These are phyloP conservation scores for Colletotrichum lini DNA, from an alignment of 2,329 filamentous ascomycete species.

Conservation along the genomic window DNA sequence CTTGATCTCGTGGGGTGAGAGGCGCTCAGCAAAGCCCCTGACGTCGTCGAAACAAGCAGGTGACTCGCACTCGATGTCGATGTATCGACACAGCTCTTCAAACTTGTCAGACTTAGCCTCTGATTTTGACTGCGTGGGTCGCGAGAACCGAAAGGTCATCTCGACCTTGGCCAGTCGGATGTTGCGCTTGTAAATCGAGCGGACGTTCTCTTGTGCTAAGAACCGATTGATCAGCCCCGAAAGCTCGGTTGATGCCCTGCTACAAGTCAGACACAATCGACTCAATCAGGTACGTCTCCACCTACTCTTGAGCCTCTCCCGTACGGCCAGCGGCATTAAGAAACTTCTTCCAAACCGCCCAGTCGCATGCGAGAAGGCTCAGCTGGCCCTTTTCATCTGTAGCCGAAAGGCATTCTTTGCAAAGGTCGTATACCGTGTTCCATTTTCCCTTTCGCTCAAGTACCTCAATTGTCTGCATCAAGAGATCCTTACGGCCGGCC, in stretches of 20 bases:
- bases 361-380: conserved; percentile 63
- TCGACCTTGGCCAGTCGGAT: conserved; percentile 56
- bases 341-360: conserved; percentile 57
- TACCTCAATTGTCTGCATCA: conserved; percentile 57
- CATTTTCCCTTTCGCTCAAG: conserved; percentile 58
- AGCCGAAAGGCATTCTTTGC: conserved; percentile 58
- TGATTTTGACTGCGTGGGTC: not conserved
- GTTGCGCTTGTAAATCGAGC: conserved; percentile 58
- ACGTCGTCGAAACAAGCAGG: conserved; percentile 63
- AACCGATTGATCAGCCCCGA: conserved; percentile 34
- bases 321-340: conserved; percentile 56
- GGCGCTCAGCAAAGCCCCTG: conserved; percentile 59
- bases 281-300: not conserved
- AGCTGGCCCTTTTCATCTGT: conserved; percentile 55
- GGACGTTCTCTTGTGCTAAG: conserved; percentile 19
- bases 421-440: conserved; percentile 60
- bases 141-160: conserved; percentile 53
- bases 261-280: not conserved
- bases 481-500: conserved; percentile 62
- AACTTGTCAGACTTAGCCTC: conserved; percentile 36
- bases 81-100: conserved; percentile 53
- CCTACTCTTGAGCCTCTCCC: conserved; percentile 52
- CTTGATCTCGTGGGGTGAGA: conserved; percentile 58
- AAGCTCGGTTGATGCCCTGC: conserved; percentile 31
- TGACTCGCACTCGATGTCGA: conserved; percentile 54